These are phyloP conservation scores for Phytopythium chamaehyphon DNA, from an alignment of 352 stramenopile species.

Conservation along the genomic window DNA sequence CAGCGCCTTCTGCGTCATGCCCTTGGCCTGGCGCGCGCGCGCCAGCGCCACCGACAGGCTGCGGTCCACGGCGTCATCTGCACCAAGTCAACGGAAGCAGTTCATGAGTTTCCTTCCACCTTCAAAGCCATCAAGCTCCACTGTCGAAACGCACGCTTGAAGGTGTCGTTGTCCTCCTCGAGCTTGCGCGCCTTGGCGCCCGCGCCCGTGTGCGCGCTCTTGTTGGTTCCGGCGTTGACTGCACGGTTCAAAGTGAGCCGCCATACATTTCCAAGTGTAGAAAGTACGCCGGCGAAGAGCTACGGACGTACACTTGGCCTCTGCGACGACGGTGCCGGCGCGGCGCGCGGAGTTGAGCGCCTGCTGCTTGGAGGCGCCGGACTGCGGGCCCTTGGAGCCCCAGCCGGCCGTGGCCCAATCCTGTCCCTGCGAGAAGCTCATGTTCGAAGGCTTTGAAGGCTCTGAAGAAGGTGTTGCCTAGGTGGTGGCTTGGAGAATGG, in stretches of 20 bases:
- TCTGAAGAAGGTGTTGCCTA: too few species aligned
- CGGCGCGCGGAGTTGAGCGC: constrained; percentile 74
- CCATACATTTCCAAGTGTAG: background rate
- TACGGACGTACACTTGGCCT: constrained; percentile 59
- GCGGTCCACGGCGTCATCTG: constrained; percentile 75
- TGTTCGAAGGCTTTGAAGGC: too few species aligned
- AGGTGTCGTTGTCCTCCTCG: constrained; percentile 88
- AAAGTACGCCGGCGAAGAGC: too few species aligned
- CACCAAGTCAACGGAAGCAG: background rate
- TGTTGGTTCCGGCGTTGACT: constrained; percentile 81
- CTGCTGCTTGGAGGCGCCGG: constrained; percentile 57
- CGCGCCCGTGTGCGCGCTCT: constrained; percentile 73
- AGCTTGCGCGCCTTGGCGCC: constrained; percentile 89
- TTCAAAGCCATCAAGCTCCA: constrained; percentile 2
- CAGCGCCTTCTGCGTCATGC: constrained; percentile 98
- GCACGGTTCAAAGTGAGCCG: background rate
- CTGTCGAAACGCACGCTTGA: constrained; percentile 64
- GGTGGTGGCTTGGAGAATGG: constrained; percentile 16
- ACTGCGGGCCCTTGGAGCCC: constrained; percentile 58
- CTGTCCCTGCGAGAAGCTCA: constrained; percentile 66
- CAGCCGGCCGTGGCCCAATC: constrained; percentile 74
- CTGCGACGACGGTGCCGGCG: constrained; percentile 62
- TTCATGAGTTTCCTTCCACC: too few species aligned
- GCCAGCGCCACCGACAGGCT: constrained; percentile 91
- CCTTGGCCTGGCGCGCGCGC: constrained; percentile 96